Evolutionary conservation across 192 early-diverging fungal species (phyloP), one percentile per base, ranked within the genome.

Genomic region (Obelidium mucronatum): DNA sequence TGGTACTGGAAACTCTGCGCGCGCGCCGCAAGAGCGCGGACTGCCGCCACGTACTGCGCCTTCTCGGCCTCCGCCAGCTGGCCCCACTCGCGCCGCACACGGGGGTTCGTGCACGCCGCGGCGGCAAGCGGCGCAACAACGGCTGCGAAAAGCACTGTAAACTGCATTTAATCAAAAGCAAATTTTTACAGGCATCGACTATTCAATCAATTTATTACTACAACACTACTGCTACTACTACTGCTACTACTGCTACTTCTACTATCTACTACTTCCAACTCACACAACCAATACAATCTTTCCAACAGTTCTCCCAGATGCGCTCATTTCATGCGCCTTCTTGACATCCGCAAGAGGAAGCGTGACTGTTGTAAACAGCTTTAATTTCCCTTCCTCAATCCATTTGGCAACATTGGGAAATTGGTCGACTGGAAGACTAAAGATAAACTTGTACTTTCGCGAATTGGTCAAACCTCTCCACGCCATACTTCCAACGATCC

Each of bases 211-310:
- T n/a, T n/a, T n/a, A n/a, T n/a, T n/a, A n/a, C n/a, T n/a, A n/a
- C n/a, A n/a, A n/a, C n/a, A n/a, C n/a, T n/a, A n/a, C n/a, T n/a
- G n/a, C n/a, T n/a, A n/a, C n/a, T n/a, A n/a, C n/a, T n/a, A n/a
- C n/a, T n/a, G 59, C 30, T 17, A 31, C 30, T 22, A 61, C 5
- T n/a, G n/a, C n/a, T n/a, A n/a, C n/a, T n/a, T n/a, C n/a, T n/a
- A n/a, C n/a, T n/a, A n/a, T n/a, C n/a, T n/a, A n/a, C n/a, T n/a
- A 53, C 17, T 22, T 22, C 0, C 17, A 53, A 22, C n/a, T 73
- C 59, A 78, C 1, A 60, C 58, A 58, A 48, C 19, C 22, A 79
- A 39, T 26, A 79, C 74, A 51, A 79, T 34, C 62, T 79, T 79
- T 2, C 76, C 76, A 36, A 79, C 78, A 3, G 67, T 65, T 1